Evolutionary conservation across 2,329 filamentous ascomycete species (phyloP).

Genomic region (Biscogniauxia marginata): DNA sequence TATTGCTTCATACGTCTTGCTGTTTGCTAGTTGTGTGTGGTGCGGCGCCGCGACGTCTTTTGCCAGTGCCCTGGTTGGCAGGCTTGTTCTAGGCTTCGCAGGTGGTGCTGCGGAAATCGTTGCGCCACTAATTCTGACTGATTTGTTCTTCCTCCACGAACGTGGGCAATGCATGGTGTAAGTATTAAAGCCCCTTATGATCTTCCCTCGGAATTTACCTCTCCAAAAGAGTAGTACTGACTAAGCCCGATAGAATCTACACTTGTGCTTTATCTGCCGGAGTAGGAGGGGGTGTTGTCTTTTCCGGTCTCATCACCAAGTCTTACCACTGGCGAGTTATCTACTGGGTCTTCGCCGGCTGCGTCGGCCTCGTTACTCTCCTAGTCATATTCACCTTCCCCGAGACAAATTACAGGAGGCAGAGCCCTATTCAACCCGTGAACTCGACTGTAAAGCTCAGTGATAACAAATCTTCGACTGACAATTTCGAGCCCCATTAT

Average conservation of each 20-base stretch:
- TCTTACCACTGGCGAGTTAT: conserved; percentile 32
- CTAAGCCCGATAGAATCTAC: conserved; percentile 8
- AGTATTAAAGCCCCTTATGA: neutral
- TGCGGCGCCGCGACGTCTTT: conserved; percentile 7
- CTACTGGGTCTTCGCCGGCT: conserved; percentile 36
- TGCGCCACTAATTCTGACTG: conserved; percentile 38
- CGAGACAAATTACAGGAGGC: conserved; percentile 30
- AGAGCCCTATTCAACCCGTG: conserved; percentile 5
- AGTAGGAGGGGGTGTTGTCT: conserved; percentile 1
- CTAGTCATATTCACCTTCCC: conserved; percentile 41
- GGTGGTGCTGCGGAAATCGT: conserved; percentile 39
- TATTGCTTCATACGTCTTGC: neutral
- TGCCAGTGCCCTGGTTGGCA: conserved; percentile 25
- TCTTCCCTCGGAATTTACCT: no score
- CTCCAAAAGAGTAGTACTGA: no score
- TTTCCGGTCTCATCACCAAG: conserved; percentile 31
- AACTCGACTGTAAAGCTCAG: neutral
- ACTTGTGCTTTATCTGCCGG: neutral
- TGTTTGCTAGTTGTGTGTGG: neutral
- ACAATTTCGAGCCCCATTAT: neutral
- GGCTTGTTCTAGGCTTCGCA: conserved; percentile 37
- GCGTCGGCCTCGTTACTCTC: conserved; percentile 33
- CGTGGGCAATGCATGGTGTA: conserved; percentile 34
- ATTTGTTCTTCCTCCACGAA: conserved; percentile 42
- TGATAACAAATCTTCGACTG: neutral